Percentiles rank a stretch among this genome's conserved stretches.
phyloP scores from a whole-genome alignment of 2,329 filamentous ascomycete species.

The Sclerotinia spermophila region DNA sequence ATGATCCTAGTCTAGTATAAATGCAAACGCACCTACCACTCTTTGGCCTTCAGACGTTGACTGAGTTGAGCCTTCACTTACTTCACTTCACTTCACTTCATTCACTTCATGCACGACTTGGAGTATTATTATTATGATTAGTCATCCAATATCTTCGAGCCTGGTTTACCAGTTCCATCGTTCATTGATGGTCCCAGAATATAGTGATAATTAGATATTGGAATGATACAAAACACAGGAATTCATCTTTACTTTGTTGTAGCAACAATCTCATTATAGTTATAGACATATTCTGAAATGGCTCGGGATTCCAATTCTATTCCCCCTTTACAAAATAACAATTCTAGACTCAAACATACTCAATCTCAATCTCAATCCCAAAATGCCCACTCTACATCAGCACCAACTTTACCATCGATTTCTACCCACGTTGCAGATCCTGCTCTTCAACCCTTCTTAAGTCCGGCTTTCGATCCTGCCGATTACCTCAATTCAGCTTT shows the following conservation, averaged over 20 bases:
- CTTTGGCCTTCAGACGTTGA: neutral
- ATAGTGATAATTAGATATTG: neutral
- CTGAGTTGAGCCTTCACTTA: neutral
- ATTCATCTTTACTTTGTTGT: neutral
- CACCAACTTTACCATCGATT: slow-evolving; percentile 30
- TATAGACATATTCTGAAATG: slow-evolving; percentile 20
- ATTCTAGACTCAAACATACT: slow-evolving; percentile 20
- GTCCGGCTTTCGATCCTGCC: slow-evolving; percentile 74
- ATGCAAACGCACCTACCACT: neutral
- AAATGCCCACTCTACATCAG: slow-evolving; percentile 7
- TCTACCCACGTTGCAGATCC: slow-evolving; percentile 67
- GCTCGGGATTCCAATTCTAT: slow-evolving; percentile 35
- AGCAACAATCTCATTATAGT: neutral
- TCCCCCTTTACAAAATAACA: slow-evolving; percentile 31
- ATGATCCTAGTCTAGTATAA: neutral
- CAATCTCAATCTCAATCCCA: slow-evolving; percentile 15
- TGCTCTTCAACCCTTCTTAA: slow-evolving; percentile 70
- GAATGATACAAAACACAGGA: neutral
- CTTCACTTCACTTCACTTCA: too few species aligned
- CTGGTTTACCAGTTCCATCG: neutral
- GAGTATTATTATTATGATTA: neutral
- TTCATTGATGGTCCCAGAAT: neutral
- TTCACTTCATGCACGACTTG: neutral
- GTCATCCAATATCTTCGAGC: neutral
- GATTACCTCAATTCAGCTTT: slow-evolving; percentile 80